Base-by-base conservation (phyloP, 768 basidiomycete genomes). In the Tylopilus sp. region DNA sequence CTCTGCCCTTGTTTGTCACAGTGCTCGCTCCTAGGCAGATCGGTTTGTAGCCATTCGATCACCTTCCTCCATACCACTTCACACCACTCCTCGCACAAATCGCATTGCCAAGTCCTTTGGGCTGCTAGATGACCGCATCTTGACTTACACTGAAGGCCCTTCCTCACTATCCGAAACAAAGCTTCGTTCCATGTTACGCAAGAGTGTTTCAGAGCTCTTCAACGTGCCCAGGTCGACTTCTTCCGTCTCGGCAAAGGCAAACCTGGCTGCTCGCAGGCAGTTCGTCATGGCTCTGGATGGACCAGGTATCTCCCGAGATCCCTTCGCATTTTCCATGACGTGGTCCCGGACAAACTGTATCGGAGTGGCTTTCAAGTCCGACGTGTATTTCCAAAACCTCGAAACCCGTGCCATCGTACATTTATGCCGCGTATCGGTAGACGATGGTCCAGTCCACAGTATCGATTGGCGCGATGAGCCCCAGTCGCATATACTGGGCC, bases 21-120 rank as follows among this genome's bases (percentile, higher is more conserved):
- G 51, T 33, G 28, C 42, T 49, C 8, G 21, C 37, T 50, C 29
- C 3, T 46, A 86, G 84, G 74, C 78, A 36, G 84, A 86, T 58
- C 76, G 85, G 41, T 87, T 86, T 63, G 76, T 86, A 33, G 70
- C 85, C 2, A 69, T 72, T 6, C 77, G 81, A 16, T 79, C 81
- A 7, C 77, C 79, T 40, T 66, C 67, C 8, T 66, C 74, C 11
- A 61, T 84, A 9, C 84, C 85, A 4, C 76, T 87, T 42, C 78
- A 82, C 50, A 76, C 72, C 31, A 86, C 84, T 2, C 85, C 85
- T 13, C 80, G 85, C 17, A 84, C 85, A n/a, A 80, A 77, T 49
- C 79, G 85, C 21, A 83, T 86, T 41, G 81, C 83, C 58, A 79
- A 79, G 57, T 71, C 79, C 24, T 83, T 86, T 40, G 85, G 85